A percentile compares a stretch with the other conserved stretches of the same genome.
These are phyloP conservation scores for Fusarium pilosicola DNA, from an alignment of 2,329 filamentous ascomycete genomes.

Conservation along the genomic window DNA sequence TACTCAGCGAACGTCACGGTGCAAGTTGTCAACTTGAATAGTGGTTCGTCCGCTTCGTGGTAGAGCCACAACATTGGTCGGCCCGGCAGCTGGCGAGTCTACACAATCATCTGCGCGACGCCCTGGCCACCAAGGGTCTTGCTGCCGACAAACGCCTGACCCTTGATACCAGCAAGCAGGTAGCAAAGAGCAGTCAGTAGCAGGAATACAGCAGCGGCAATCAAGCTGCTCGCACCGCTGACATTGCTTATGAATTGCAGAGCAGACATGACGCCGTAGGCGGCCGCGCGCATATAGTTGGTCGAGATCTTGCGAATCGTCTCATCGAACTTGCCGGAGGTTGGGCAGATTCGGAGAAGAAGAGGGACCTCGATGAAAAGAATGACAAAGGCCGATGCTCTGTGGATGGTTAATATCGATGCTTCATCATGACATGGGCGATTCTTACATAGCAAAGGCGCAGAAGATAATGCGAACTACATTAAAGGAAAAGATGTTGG, in stretches of 20 bases:
- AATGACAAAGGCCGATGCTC: slow-evolving; percentile 76
- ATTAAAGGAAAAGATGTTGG: slow-evolving; percentile 70
- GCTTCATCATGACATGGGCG: not conserved
- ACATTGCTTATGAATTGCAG: slow-evolving; percentile 87
- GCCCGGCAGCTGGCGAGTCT: slow-evolving; percentile 42
- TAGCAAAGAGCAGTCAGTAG: slow-evolving; percentile 84
- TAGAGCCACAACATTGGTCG: not conserved
- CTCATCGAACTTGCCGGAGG: slow-evolving; percentile 85
- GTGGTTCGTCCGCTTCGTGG: not conserved
- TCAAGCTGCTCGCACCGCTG: slow-evolving; percentile 72
- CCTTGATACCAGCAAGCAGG: slow-evolving; percentile 78
- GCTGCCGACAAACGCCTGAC: slow-evolving; percentile 88
- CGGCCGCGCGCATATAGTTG: slow-evolving; percentile 93
- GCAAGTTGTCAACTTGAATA: not conserved
- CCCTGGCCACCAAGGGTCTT: slow-evolving; percentile 96
- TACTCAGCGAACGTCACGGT: not conserved
- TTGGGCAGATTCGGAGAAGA: slow-evolving; percentile 96
- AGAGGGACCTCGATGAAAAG: slow-evolving; percentile 92
- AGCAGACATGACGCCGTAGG: slow-evolving; percentile 83
- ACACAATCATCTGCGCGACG: slow-evolving; percentile 98
- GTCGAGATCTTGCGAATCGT: slow-evolving; percentile 93
- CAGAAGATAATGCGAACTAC: slow-evolving; percentile 61
- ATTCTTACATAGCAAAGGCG: slow-evolving; percentile 64
- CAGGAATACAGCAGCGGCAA: slow-evolving; percentile 87
- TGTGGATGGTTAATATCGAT: slow-evolving; percentile 48